Evolutionary conservation across 179 eudicot genomes (phyloP).

Genomic region (Drosera spatulata): DNA sequence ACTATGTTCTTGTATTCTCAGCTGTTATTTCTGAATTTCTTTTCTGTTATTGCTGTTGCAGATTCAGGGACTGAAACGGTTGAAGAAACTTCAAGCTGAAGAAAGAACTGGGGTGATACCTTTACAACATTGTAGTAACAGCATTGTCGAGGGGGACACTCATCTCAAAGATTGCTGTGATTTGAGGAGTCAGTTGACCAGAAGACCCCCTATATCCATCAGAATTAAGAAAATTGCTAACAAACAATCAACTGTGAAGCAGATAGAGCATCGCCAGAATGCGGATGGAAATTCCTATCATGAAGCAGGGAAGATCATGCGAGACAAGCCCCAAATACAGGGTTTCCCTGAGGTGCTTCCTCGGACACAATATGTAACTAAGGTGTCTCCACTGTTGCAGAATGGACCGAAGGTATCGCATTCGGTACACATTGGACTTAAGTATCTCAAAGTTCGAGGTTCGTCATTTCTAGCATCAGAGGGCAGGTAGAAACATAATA

Average conservation of each 20-base stretch:
- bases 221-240: slow-evolving; percentile 30
- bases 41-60: slow-evolving; percentile 2
- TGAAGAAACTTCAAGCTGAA: slow-evolving; percentile 47
- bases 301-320: slow-evolving; percentile 13
- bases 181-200: slow-evolving; percentile 8
- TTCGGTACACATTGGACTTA: slow-evolving; percentile 31
- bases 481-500: slow-evolving; percentile 19
- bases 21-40: too few relatives aligned
- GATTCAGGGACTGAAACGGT: slow-evolving; percentile 59
- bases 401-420: too few relatives aligned
- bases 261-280: slow-evolving; percentile 11
- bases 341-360: slow-evolving; percentile 14
- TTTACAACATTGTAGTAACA: background rate
- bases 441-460: slow-evolving; percentile 67
- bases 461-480: slow-evolving; percentile 34
- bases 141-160: slow-evolving; percentile 10
- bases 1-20: too few relatives aligned
- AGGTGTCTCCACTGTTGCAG: too few relatives aligned
- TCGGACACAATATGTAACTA: too few relatives aligned
- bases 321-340: slow-evolving; percentile 30
- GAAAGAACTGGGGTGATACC: slow-evolving; percentile 15
- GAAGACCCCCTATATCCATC: slow-evolving; percentile 24
- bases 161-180: slow-evolving; percentile 17
- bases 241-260: slow-evolving; percentile 23
- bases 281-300: slow-evolving; percentile 17